Conservation (phyloP, 805 yeast genomes). For the Suhomyces sp. region DNA sequence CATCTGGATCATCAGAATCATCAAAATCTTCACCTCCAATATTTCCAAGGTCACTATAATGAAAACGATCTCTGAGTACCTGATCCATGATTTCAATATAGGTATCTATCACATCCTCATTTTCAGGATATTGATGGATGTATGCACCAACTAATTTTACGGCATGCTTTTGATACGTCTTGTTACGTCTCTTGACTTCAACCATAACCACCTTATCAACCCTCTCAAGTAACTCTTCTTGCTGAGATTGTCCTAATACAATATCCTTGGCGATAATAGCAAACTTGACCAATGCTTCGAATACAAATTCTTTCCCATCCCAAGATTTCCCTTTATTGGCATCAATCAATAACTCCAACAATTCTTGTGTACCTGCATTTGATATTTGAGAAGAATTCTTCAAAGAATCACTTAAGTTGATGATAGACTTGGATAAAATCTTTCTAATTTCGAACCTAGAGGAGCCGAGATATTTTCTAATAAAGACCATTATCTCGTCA, state of each 20-base stretch:
- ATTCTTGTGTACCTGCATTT: slow-evolving; percentile 15
- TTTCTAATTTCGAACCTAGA: slow-evolving; percentile 64
- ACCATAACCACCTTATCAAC: slow-evolving; percentile 47
- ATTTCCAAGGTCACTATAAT: slow-evolving; percentile 30
- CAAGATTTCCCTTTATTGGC: slow-evolving; percentile 79
- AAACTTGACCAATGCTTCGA: slow-evolving; percentile 66
- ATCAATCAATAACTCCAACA: slow-evolving; percentile 55
- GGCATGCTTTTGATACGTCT: slow-evolving; percentile 58
- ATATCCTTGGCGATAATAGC: slow-evolving; percentile 44
- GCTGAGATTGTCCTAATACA: slow-evolving; percentile 15
- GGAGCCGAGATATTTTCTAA: slow-evolving; percentile 50
- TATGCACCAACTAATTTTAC: slow-evolving; percentile 54
- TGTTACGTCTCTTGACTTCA: slow-evolving; percentile 69
- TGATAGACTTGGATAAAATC: slow-evolving; percentile 67
- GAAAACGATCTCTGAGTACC: slow-evolving; percentile 40
- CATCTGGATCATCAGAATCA: slow-evolving; percentile 31
- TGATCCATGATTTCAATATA: slow-evolving; percentile 37
- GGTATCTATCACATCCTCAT: slow-evolving; percentile 34
- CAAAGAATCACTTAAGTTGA: slow-evolving; percentile 52
- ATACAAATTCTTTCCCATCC: slow-evolving; percentile 79
- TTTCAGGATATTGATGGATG: slow-evolving; percentile 35
- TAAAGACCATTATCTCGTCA: slow-evolving; percentile 60
- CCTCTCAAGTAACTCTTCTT: slow-evolving; percentile 25
- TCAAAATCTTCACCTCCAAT: slow-evolving; percentile 23
- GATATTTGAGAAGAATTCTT: slow-evolving; percentile 27